Percentiles rank a stretch among this genome's conserved stretches.
Evolutionary conservation across 352 stramenopile species (phyloP).

Genomic region (Pythium inflatum): DNA sequence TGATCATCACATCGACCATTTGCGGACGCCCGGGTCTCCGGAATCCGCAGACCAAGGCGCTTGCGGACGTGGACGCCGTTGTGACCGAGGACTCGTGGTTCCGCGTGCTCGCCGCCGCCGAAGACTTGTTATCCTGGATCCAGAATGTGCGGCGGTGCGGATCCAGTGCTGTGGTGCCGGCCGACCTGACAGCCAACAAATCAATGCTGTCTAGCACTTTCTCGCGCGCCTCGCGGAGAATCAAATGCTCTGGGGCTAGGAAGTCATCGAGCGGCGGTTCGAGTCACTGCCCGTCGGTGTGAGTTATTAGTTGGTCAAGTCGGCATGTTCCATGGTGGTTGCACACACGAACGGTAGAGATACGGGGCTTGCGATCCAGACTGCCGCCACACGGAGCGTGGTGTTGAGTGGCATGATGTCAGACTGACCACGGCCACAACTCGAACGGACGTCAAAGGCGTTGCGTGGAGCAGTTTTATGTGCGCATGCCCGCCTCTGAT

Average conservation of each 20-base stretch:
- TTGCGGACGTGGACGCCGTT: neutral
- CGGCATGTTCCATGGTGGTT: no score
- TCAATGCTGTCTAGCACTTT: slow-evolving; percentile 6
- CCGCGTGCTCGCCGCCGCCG: neutral
- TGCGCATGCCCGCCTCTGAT: no score
- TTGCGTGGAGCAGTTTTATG: no score
- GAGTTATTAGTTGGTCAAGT: no score
- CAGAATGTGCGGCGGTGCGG: slow-evolving; percentile 7
- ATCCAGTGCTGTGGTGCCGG: slow-evolving; percentile 1
- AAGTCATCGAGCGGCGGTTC: slow-evolving; percentile 14
- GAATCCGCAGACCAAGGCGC: neutral
- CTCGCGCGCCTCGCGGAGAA: neutral
- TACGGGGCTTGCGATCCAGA: no score
- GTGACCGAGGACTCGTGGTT: slow-evolving; percentile 16
- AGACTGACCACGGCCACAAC: no score
- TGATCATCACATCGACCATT: slow-evolving; percentile 3
- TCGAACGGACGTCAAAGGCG: no score
- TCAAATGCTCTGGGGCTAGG: slow-evolving; percentile 11
- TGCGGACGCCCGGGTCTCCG: neutral
- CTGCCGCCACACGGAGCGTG: no score
- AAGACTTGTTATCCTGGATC: neutral
- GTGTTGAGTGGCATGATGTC: no score
- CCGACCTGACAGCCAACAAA: neutral
- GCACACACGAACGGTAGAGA: no score
- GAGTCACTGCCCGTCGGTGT: no score